phyloP scores from a whole-genome alignment of 2,329 filamentous ascomycete species.

The Monilinia fructicola region DNA sequence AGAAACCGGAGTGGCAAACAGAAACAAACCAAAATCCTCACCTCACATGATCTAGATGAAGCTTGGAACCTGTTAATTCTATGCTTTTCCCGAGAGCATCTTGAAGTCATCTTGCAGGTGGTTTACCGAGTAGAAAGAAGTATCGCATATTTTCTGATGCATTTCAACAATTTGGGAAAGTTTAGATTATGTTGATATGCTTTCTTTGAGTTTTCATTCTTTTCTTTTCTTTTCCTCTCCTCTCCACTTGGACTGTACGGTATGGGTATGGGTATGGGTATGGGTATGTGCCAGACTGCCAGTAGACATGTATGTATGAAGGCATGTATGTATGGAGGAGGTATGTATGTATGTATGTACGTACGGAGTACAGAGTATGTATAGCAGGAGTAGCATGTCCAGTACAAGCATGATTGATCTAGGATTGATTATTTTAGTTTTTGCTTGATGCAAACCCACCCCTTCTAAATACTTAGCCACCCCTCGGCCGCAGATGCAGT shows the following conservation, averaged over 20 bases:
- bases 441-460: too few relatives aligned
- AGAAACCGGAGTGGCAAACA: too few relatives aligned
- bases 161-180: background rate
- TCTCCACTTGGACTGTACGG: too few relatives aligned
- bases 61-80: slow-evolving; percentile 9
- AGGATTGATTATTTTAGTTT: slow-evolving; percentile 8
- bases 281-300: too few relatives aligned
- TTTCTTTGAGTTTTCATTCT: background rate
- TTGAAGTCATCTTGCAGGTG: slow-evolving; percentile 17
- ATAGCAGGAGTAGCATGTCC: background rate
- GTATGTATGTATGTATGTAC: background rate
- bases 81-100: slow-evolving; percentile 14
- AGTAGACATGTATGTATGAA: too few relatives aligned
- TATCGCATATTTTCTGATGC: background rate
- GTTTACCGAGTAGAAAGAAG: slow-evolving; percentile 11
- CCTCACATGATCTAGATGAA: slow-evolving; percentile 10
- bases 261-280: too few relatives aligned
- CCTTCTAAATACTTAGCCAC: too few relatives aligned
- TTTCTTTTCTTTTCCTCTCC: too few relatives aligned
- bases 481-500: background rate
- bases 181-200: background rate
- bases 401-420: background rate
- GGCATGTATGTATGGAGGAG: background rate
- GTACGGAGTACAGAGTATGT: too few relatives aligned
- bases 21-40: background rate